Base-by-base conservation (phyloP, 192 early-diverging fungal species). In the Funneliformis mosseae region DNA sequence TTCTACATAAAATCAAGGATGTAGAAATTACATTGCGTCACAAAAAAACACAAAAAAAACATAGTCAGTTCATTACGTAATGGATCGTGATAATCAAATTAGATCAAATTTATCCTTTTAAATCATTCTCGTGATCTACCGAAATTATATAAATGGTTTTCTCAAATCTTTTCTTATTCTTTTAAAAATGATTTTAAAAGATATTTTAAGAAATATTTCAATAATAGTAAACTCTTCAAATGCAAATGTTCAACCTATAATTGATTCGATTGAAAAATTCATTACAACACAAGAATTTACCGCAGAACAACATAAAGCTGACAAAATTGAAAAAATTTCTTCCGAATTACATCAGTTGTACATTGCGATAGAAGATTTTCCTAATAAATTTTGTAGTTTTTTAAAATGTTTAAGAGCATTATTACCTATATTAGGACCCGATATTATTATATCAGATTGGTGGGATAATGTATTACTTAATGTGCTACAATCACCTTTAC, bases 391-490 rank as follows among this genome's bases (percentile, higher is more conserved):
- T 43, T 42, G 8, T 42, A 42, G 4, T 8, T 77, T 64, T 64
- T 39, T 77, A 12, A 61, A 46, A 64, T 64, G 59, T 23, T 42
- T 77, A 25, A 23, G 43, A 64, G 76, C 76, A 43, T 64, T 84
- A 23, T 48, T 86, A 7, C 85, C 85, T 1, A 82, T 86, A 25
- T 67, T 86, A 62, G 80, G 80, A 14, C 83, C 85, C 9, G 83
- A 81, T 27, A 71, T 82, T 33, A 43, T 86, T 28, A 84, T 86
- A 23, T 2, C 74, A 2, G 83, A 86, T 46, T 86, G 83, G 83
- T 86, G 83, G 83, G 79, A 84, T 61, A 75, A 72, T 11, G 77
- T 86, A 12, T 81, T 86, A 38, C 59, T 82, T 61, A 83, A 81
- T 0, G 78, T 82, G 6, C 74, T 86, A 4, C 78, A 84, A 33